phyloP scores from a whole-genome alignment of 2,329 filamentous ascomycete species.

The Amesomyces nigricolor region DNA sequence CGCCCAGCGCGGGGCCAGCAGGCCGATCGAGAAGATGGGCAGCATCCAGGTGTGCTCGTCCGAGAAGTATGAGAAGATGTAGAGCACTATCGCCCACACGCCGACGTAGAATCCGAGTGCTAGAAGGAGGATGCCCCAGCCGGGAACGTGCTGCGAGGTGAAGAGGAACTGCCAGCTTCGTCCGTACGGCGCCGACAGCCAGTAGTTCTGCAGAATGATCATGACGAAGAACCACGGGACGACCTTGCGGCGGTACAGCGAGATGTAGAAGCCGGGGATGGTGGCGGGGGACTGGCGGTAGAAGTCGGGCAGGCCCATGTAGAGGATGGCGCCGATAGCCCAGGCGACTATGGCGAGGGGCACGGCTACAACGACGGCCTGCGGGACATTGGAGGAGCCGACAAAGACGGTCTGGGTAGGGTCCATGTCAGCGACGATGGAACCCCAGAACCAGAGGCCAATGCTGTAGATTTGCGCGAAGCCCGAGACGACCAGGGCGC shows the following conservation, averaged over 20 bases:
- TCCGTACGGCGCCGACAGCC: constrained; percentile 59
- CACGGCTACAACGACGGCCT: constrained; percentile 43
- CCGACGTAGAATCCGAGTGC: constrained; percentile 49
- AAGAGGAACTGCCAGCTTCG: constrained; percentile 63
- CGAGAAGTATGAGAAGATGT: constrained; percentile 48
- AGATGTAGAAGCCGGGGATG: constrained; percentile 60
- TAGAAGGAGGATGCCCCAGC: constrained; percentile 53
- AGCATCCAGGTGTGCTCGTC: constrained; percentile 60
- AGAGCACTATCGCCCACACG: constrained; percentile 51
- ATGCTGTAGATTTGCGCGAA: constrained; percentile 62
- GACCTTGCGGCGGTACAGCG: constrained; percentile 57
- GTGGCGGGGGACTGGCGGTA: constrained; percentile 59
- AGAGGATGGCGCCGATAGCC: constrained; percentile 49
- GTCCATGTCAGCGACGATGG: constrained; percentile 41
- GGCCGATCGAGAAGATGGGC: constrained; percentile 61
- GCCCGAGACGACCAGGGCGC: constrained; percentile 60
- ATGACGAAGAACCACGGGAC: constrained; percentile 62
- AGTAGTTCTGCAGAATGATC: constrained; percentile 62
- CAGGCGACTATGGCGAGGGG: constrained; percentile 55
- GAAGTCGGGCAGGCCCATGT: constrained; percentile 58
- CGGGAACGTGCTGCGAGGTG: constrained; percentile 48
- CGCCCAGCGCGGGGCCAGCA: constrained; percentile 60
- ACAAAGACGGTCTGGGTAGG: constrained; percentile 38
- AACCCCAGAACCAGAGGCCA: constrained; percentile 63
- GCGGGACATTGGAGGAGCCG: constrained; percentile 30